A percentile compares a stretch with the other conserved stretches of the same genome.
phyloP scores from a whole-genome alignment of 495 filamentous ascomycete genomes.

The Oleoguttula mirabilis region DNA sequence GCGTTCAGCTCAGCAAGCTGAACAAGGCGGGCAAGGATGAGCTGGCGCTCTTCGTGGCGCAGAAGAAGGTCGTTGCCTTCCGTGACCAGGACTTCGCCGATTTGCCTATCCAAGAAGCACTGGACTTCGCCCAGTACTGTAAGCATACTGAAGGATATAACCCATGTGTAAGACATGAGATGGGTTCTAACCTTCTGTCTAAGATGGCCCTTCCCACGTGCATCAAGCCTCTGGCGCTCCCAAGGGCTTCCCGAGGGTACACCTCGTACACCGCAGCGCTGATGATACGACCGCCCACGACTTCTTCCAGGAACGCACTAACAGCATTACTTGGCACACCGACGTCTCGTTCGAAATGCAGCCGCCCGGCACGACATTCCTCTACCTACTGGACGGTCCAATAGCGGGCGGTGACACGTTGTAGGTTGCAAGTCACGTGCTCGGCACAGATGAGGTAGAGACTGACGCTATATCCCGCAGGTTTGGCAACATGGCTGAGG shows the following conservation, averaged over 20 bases:
- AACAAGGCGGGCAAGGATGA: slow-evolving; percentile 60
- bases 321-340: slow-evolving; percentile 53
- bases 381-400: slow-evolving; percentile 70
- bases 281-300: slow-evolving; percentile 45
- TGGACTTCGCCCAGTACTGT: slow-evolving; percentile 66
- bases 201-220: slow-evolving; percentile 74
- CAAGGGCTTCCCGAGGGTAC: slow-evolving; percentile 58
- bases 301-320: slow-evolving; percentile 53
- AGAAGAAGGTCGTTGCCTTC: slow-evolving; percentile 73
- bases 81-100: slow-evolving; percentile 66
- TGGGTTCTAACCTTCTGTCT: too few relatives aligned
- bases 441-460: too few relatives aligned
- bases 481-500: slow-evolving; percentile 60
- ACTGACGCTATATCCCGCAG: too few relatives aligned
- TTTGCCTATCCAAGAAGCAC: slow-evolving; percentile 54
- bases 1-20: slow-evolving; percentile 62
- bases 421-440: too few relatives aligned
- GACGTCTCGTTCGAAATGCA: slow-evolving; percentile 76
- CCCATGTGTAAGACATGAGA: too few relatives aligned
- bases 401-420: slow-evolving; percentile 66
- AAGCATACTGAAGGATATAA: too few relatives aligned
- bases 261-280: slow-evolving; percentile 64
- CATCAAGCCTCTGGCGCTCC: slow-evolving; percentile 68
- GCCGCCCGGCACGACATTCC: slow-evolving; percentile 74
- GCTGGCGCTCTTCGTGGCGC: slow-evolving; percentile 64